Evolutionary conservation across 345 rosid species (phyloP).

Genomic region (Syzygium grande): DNA sequence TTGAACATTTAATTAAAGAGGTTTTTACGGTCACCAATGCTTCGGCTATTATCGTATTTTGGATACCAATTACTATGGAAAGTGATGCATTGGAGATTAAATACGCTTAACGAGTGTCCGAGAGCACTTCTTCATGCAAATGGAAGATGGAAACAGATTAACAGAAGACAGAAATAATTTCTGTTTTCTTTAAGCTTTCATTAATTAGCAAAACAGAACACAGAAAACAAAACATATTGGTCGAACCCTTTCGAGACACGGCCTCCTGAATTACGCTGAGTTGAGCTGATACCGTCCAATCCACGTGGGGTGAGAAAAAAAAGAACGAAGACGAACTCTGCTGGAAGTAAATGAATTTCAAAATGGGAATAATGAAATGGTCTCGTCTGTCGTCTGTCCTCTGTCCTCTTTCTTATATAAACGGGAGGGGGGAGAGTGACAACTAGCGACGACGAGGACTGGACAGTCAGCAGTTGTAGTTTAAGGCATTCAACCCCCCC

Average conservation of each 20-base stretch:
- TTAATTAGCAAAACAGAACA: not conserved
- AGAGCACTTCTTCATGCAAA: not conserved
- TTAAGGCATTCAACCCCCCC: not conserved
- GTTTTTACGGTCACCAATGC: not conserved
- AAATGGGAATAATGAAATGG: not conserved
- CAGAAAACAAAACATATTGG: not conserved
- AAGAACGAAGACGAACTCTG: not conserved
- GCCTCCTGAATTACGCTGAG: not conserved
- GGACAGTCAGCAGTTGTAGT: not conserved
- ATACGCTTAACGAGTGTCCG: not conserved
- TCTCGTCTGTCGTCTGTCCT: too few relatives aligned
- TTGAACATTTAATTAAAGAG: not conserved
- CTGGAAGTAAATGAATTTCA: not conserved
- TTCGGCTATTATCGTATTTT: not conserved
- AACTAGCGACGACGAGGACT: not conserved
- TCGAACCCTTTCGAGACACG: not conserved
- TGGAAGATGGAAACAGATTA: not conserved
- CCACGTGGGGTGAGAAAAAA: conserved; percentile 41
- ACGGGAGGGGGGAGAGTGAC: not conserved
- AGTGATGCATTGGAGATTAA: not conserved
- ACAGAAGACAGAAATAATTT: not conserved
- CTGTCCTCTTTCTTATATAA: not conserved
- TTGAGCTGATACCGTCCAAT: conserved; percentile 1
- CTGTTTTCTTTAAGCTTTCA: not conserved
- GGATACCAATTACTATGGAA: not conserved